Evolutionary conservation across 768 basidiomycete genomes (phyloP), one percentile per base, ranked within the genome.

Genomic region (Auricularia sp.): DNA sequence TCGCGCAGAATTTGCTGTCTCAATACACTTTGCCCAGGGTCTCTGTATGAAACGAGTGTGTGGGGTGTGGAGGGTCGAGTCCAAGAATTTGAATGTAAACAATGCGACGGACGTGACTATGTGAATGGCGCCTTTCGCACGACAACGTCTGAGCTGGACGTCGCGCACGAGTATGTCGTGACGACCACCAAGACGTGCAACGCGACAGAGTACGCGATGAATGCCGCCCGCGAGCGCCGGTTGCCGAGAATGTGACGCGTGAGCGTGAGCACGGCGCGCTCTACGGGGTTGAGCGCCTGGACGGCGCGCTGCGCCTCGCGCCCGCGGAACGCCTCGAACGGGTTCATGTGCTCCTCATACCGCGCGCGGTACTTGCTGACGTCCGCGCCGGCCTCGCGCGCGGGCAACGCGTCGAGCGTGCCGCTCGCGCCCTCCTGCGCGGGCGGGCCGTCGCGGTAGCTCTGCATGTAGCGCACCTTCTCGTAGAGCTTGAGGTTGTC

Each of bases 401-500:
- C 67, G 33, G 89, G 88, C 1, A 89, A 75, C 13, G 87, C 89
- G 70, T 86, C 86, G 62, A 89, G 80, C 68, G 90, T 88, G 29
- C 85, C 83, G 18, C 78, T 78, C 14, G 83, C 81, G 16, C 81
- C 81, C 47, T 59, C 56, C 56, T 84, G 79, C 44, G 67, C 54
- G 5, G 77, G 75, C 36, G 82, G 77, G 44, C 56, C 89, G 71
- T 94, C 91, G 18, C 91, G 84, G 71, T 98, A 99, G 67, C 89
- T 92, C 74, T 98, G 95, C 88, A 98, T 97, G 74, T 98, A 98
- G 67, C 95, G 87, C 62, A 98, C 95, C 79, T 98, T 99, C 76
- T 98, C 97, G 75, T 98, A 98, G 66, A 98, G 79, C 75, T 99
- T 98, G 56, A 99, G 83, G 73, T 98, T 99, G 75, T 98, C 97